These are phyloP conservation scores for Albifimbria verrucaria DNA, from an alignment of 2,329 filamentous ascomycete genomes.

Conservation along the genomic window DNA sequence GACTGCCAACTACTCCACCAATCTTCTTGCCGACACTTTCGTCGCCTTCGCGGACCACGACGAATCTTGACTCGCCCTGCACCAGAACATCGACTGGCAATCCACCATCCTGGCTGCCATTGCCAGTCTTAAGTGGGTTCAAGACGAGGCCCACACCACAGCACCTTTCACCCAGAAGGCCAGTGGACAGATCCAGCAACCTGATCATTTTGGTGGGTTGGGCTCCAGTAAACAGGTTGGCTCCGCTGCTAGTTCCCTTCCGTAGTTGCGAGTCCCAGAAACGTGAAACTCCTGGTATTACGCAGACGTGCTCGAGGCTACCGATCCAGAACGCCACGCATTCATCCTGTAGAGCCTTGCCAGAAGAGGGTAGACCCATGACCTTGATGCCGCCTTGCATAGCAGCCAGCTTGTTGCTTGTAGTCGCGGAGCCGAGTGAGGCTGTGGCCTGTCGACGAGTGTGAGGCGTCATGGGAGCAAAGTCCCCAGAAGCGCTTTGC, in stretches of 20 bases:
- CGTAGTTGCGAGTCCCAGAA: slow-evolving; percentile 61
- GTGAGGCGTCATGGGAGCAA: slow-evolving; percentile 63
- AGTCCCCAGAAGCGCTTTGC: slow-evolving; percentile 42
- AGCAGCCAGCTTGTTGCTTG: slow-evolving; percentile 48
- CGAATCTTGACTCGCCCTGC: slow-evolving; percentile 52
- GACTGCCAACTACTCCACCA: slow-evolving; percentile 32
- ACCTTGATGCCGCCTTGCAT: slow-evolving; percentile 53
- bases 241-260: slow-evolving; percentile 45
- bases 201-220: slow-evolving; percentile 55
- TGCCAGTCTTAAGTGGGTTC: slow-evolving; percentile 23
- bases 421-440: slow-evolving; percentile 37
- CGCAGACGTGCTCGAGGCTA: slow-evolving; percentile 52
- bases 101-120: slow-evolving; percentile 27
- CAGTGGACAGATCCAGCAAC: slow-evolving; percentile 48
- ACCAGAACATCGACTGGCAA: slow-evolving; percentile 53
- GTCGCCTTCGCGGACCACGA: slow-evolving; percentile 52
- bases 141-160: slow-evolving; percentile 47
- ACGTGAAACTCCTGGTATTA: slow-evolving; percentile 51
- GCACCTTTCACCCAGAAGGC: slow-evolving; percentile 56
- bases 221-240: slow-evolving; percentile 53
- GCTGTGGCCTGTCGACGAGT: slow-evolving; percentile 52
- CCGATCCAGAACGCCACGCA: slow-evolving; percentile 56
- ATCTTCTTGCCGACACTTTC: slow-evolving; percentile 42
- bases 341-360: slow-evolving; percentile 47
- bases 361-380: slow-evolving; percentile 38